phyloP scores from a whole-genome alignment of 345 rosid genomes.

The Trapa incisa region DNA sequence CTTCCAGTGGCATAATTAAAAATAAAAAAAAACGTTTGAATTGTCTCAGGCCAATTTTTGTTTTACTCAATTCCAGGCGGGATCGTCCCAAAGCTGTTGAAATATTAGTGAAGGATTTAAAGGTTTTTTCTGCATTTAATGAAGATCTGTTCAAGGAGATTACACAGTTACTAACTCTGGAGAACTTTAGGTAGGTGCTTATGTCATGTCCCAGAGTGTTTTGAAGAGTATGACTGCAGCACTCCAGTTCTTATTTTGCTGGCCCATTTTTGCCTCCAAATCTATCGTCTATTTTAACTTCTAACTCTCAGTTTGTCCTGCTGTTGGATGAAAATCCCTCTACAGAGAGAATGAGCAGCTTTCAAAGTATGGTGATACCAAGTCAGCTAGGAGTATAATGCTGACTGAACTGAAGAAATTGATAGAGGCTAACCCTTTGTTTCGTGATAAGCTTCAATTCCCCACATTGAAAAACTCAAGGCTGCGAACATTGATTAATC shows the following conservation, averaged over 20 bases:
- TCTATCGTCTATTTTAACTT: background rate
- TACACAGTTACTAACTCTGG: conserved; percentile 60
- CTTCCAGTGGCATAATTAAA: background rate
- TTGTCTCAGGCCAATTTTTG: background rate
- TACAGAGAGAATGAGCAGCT: conserved; percentile 77
- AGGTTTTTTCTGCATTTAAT: conserved; percentile 56
- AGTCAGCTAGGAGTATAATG: conserved; percentile 62
- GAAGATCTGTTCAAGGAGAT: conserved; percentile 75
- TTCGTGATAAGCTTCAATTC: conserved; percentile 60
- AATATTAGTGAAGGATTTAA: conserved; percentile 66
- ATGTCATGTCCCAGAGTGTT: conserved; percentile 1
- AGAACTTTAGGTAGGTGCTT: conserved; percentile 50
- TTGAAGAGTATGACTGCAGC: background rate
- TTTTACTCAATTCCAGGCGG: conserved; percentile 28
- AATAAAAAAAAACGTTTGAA: background rate
- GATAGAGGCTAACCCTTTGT: conserved; percentile 67
- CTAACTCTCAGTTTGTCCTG: background rate
- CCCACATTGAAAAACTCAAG: conserved; percentile 63
- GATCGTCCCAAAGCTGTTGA: conserved; percentile 76
- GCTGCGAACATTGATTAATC: conserved; percentile 74
- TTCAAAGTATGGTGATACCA: conserved; percentile 71
- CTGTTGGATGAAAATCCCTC: background rate
- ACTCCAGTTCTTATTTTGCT: conserved; percentile 7
- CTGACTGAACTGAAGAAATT: conserved; percentile 56
- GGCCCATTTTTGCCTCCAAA: background rate